Evolutionary conservation across 495 filamentous ascomycete species (phyloP).

Genomic region (Rhizodiscina lignyota): DNA sequence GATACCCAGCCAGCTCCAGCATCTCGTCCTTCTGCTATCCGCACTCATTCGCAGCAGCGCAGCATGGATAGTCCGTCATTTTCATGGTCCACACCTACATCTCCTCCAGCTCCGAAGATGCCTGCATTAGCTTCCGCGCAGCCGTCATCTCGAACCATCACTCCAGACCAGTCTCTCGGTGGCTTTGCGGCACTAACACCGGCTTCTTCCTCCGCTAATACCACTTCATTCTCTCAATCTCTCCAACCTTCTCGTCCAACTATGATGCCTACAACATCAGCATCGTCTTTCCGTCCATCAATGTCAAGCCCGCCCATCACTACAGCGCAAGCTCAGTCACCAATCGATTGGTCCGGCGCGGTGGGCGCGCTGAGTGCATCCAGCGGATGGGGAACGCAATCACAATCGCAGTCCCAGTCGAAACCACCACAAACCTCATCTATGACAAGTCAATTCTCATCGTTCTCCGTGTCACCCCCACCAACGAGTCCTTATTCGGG

Average conservation of each 20-base stretch:
- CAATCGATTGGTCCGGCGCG: neutral
- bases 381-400: neutral
- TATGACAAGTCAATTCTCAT: constrained; percentile 8
- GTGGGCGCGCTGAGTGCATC: neutral
- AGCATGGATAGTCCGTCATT: constrained; percentile 10
- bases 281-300: constrained; percentile 5
- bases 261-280: constrained; percentile 3
- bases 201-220: neutral
- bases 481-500: constrained; percentile 1
- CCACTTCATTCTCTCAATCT: constrained; percentile 7
- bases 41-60: constrained; percentile 3
- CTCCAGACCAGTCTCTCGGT: constrained; percentile 33
- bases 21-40: constrained; percentile 6
- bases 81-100: constrained; percentile 13
- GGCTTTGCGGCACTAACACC: constrained; percentile 34
- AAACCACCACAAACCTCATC: constrained; percentile 3
- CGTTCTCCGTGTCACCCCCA: constrained; percentile 5
- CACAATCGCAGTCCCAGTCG: neutral
- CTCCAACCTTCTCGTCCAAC: constrained; percentile 19
- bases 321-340: neutral
- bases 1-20: constrained; percentile 7
- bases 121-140: constrained; percentile 6
- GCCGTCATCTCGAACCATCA: constrained; percentile 12
- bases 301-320: constrained; percentile 2
- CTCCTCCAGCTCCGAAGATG: constrained; percentile 6